Conservation (phyloP, 257 asterid genomes). For the Solanum ossicruentum region DNA sequence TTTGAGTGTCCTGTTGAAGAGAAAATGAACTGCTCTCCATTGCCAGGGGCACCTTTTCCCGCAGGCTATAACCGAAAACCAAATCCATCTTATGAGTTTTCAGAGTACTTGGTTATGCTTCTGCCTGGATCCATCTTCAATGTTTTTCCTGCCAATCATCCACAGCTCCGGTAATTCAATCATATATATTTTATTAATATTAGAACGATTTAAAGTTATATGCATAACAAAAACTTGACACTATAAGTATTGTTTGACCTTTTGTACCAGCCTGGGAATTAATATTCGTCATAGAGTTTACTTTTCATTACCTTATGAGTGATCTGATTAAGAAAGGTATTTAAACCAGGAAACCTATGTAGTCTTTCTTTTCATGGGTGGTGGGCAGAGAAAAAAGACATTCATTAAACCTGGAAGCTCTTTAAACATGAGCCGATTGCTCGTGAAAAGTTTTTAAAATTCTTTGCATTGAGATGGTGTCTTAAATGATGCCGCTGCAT, state of each 20-base stretch:
- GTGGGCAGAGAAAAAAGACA: too few relatives aligned
- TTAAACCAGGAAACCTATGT: too few relatives aligned
- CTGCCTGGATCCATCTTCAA: conserved; percentile 22
- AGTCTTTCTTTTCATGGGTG: too few relatives aligned
- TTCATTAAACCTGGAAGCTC: too few relatives aligned
- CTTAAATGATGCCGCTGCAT: neutral
- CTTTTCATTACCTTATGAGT: neutral
- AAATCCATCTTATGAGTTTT: conserved; percentile 27
- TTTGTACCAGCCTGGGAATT: neutral
- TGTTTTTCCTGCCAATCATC: conserved; percentile 15
- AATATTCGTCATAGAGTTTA: neutral
- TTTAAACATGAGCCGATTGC: too few relatives aligned
- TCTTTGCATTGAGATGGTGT: too few relatives aligned
- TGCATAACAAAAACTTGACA: neutral
- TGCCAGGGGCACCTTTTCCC: conserved; percentile 24
- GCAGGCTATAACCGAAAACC: conserved; percentile 45
- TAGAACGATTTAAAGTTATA: neutral
- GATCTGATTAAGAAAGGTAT: too few relatives aligned
- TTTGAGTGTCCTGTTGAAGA: conserved; percentile 24
- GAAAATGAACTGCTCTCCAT: conserved; percentile 20
- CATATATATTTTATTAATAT: neutral
- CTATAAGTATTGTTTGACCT: neutral
- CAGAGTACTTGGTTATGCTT: conserved; percentile 38
- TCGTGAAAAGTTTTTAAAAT: too few relatives aligned
- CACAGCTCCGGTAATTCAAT: neutral